Base-by-base conservation (phyloP, 768 basidiomycete genomes). In the Russula virescens region DNA sequence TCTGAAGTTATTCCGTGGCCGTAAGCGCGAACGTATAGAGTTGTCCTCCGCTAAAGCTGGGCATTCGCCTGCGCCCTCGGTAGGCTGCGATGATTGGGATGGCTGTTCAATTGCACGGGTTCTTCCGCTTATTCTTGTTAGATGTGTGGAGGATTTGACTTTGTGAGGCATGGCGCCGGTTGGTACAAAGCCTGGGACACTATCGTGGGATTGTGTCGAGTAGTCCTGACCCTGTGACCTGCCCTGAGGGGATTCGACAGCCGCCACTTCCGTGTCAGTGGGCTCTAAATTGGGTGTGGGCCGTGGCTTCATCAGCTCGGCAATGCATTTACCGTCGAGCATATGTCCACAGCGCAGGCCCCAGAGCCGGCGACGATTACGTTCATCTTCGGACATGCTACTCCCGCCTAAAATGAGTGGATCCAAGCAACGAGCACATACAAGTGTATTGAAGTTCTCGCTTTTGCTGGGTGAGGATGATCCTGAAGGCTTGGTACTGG, bases 291-390 rank as follows among this genome's bases (percentile, higher is more conserved):
- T 43, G 25, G 54, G 42, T n/a, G 53, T 18, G 21, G 50, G 35
- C 16, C 54, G 53, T 2, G 83, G 87, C 40, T 75, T 72, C 70
- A 85, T 83, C 53, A 91, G 66, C 65, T 79, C 76, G 63, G 79
- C 79, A 2, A 87, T 73, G 66, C 89, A 92, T 71, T 86, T 88
- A 53, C 88, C 90, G 66, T 91, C 89, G 0, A 91, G 78, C 68
- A 92, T 72, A 69, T 92, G 90, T 0, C 89, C 89, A 56, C 89
- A 92, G 45, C 87, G 77, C 63, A 92, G 73, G 1, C 80, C 83
- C 89, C 88, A 91, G 9, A 91, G 73, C 47, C 81, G 79, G 57
- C 78, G 75, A 42, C 73, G 73, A 45, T 74, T 74, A 45, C 74
- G 76, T 40, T 82, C 83, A 16, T 70, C 72, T 26, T 66, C 63